Base-by-base conservation (phyloP, 169 alveolate genomes). In the Condylostoma magnum region DNA sequence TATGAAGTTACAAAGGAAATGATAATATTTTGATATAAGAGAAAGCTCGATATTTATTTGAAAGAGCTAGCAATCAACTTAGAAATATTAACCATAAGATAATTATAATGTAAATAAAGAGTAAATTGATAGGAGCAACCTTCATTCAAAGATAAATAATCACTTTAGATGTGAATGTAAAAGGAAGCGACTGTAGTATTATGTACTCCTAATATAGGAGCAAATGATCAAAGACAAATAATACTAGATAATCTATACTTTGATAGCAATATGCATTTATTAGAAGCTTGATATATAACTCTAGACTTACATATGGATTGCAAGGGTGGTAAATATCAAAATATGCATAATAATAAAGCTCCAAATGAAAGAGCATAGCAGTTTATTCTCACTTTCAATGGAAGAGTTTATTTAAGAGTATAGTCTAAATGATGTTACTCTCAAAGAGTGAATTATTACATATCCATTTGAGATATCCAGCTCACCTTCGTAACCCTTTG, bases 121-220 rank as follows among this genome's bases (percentile, higher is more conserved):
- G 87, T 2, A 89, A 89, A 58, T 89, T 89, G 69, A 56, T 89
- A 50, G 95, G 95, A 33, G 83, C 91, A 4, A 91, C 79, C 46
- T 89, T 85, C 44, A 43, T 44, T n/a, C n/a, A 83, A 83, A 56
- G 80, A 77, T 51, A 69, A 76, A 1, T 78, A 82, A 30, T 33
- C 28, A 37, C 36, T 44, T 4, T 82, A 74, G 2, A 69, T 77
- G 22, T 43, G 43, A 0, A 50, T 22, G 6, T 63, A 91, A 65
- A 47, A 52, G 60, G 60, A 87, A 60, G 30, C 58, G 8, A 91
- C 83, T n/a, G 73, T 68, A 15, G 82, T 87, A 10, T 47, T 79
- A 15, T 87, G 83, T 68, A 91, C 79, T 53, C 60, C 80, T 12
- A 87, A 87, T 67, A 65, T 82, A 4, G 89, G 90, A 4, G 48